Conservation (phyloP, 2,329 filamentous ascomycete genomes). For the Colletotrichum theobromicola region DNA sequence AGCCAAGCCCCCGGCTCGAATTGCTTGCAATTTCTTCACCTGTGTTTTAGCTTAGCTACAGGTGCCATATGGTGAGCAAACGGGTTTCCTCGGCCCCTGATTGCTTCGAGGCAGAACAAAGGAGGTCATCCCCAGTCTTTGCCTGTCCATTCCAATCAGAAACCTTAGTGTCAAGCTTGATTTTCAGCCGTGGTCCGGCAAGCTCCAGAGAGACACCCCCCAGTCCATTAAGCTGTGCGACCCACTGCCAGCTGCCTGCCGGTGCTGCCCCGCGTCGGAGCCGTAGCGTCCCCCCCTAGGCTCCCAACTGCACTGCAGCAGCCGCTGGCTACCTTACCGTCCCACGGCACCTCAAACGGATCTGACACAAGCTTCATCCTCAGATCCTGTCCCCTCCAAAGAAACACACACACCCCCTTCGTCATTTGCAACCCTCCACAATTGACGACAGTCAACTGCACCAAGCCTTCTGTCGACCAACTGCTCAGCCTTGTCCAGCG, state of each 20-base stretch:
- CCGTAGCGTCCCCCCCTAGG: constrained; percentile 3
- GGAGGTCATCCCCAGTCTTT: background rate
- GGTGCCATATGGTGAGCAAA: background rate
- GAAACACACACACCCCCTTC: background rate
- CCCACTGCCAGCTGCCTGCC: background rate
- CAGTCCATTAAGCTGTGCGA: background rate
- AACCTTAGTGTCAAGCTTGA: background rate
- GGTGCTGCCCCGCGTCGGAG: background rate
- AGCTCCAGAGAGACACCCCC: background rate
- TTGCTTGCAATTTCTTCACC: background rate
- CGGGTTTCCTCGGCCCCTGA: background rate
- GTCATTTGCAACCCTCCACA: background rate
- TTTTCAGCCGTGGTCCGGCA: background rate
- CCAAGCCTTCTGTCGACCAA: background rate
- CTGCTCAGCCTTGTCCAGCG: background rate
- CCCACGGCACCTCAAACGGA: constrained; percentile 27
- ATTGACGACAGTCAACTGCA: background rate
- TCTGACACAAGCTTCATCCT: constrained; percentile 27
- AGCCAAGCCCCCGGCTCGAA: background rate
- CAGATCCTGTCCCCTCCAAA: background rate
- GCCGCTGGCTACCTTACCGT: background rate
- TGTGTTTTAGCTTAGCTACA: background rate
- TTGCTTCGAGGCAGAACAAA: background rate
- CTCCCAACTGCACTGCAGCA: background rate
- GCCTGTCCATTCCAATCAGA: background rate